Evolutionary conservation across 2,329 filamentous ascomycete species (phyloP), one percentile per base, ranked within the genome.

Genomic region (Ophiocordyceps camponoti-floridani): DNA sequence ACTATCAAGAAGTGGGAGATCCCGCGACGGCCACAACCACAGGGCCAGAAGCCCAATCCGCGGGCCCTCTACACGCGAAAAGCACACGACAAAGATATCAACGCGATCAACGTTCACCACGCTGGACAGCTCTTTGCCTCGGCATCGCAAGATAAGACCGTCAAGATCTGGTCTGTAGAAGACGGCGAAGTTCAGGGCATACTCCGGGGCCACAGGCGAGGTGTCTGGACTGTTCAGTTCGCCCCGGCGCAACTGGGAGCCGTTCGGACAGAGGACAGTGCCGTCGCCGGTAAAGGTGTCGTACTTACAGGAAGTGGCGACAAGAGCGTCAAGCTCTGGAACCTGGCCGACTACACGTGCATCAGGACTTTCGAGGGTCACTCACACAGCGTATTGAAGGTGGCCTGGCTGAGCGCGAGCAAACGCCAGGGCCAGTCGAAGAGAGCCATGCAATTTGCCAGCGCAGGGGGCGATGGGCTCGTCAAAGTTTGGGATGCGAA

Each of bases 51-150:
- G 48, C 72, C 73, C 46, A 69, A 73, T 10, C 65, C 77, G 10
- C 68, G 78, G 52, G 85, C 85, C 38, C 64, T 79, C 4, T 98
- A 84, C 60, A 96, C 91, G 1, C 77, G 91, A 46, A 94, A 95
- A 62, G 91, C 91, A 1, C 91, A 98, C 62, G 91, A 98, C 57
- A 98, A 98, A 59, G 91, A 98, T 52, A 98, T 98, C 63, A 98
- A 98, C 54, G 87, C 91, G 2, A 75, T 98, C 43, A 86, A 93
- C 50, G 72, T 91, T 11, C 84, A 87, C 50, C 73, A 78, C 19
- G 70, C 74, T 1, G 77, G 76, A 4, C 75, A 79, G n/a, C 64
- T 95, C 1, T 96, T 98, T 56, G 93, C 89, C 3, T 95, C 91
- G 1, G 89, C 91, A 28, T 96, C 89, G 5, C 91, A 98, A 63